Evolutionary conservation across 176 grass and related monocot genomes (phyloP).

Genomic region (Phoenix dactylifera): DNA sequence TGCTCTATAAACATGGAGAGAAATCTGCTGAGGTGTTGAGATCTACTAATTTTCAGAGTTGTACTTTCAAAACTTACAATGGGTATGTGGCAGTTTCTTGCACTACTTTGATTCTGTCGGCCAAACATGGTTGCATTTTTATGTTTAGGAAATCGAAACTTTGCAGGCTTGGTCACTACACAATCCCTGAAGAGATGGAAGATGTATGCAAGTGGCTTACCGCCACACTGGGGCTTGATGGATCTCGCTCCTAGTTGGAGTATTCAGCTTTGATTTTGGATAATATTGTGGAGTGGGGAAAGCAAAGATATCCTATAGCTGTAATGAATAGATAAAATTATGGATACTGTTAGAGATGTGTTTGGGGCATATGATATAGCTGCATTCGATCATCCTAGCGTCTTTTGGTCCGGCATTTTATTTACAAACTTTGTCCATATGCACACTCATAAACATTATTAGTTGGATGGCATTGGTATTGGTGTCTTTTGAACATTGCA

Average conservation of each 20-base stretch:
- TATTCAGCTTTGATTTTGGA: neutral
- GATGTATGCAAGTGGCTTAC: slow-evolving; percentile 76
- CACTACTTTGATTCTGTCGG: neutral
- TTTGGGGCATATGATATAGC: no score
- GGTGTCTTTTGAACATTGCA: no score
- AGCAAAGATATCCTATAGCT: no score
- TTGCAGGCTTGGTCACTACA: slow-evolving; percentile 88
- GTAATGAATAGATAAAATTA: no score
- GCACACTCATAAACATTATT: no score
- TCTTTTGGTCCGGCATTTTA: no score
- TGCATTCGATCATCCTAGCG: no score
- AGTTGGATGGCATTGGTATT: no score
- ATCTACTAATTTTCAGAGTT: slow-evolving; percentile 64
- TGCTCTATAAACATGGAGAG: slow-evolving; percentile 78
- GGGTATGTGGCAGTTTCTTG: slow-evolving; percentile 31
- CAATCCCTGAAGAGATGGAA: slow-evolving; percentile 85
- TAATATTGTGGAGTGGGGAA: no score
- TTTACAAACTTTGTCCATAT: no score
- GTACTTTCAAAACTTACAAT: slow-evolving; percentile 73
- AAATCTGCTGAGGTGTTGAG: slow-evolving; percentile 66
- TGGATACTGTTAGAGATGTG: no score
- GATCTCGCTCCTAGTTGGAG: slow-evolving; percentile 28
- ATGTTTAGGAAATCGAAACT: slow-evolving; percentile 11
- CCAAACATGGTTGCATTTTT: neutral
- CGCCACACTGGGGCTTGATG: slow-evolving; percentile 38